phyloP scores from a whole-genome alignment of 2,329 filamentous ascomycete genomes.

The Cryphonectria naterciae region DNA sequence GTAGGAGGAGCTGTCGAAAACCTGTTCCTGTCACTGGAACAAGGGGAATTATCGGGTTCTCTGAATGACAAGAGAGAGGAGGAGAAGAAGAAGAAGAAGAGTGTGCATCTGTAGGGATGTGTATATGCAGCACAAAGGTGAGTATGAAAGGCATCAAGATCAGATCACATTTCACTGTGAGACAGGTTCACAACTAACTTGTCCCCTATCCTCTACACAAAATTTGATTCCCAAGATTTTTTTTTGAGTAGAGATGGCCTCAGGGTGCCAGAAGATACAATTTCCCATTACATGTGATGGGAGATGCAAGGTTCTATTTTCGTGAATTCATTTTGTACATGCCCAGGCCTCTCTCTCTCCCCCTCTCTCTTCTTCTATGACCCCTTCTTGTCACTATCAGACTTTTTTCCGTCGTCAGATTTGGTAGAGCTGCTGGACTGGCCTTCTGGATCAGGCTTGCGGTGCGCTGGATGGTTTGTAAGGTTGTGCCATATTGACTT shows the following conservation, averaged over 20 bases:
- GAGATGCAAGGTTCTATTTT: conserved; percentile 12
- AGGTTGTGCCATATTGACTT: conserved; percentile 93
- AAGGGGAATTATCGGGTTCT: no score
- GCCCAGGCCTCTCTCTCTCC: background rate
- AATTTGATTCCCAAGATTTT: background rate
- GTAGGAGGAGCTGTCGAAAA: no score
- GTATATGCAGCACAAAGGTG: background rate
- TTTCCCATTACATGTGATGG: background rate
- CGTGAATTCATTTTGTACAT: conserved; percentile 11
- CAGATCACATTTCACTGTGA: background rate
- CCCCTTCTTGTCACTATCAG: conserved; percentile 31
- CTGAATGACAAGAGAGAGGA: no score
- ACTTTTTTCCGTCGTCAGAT: conserved; percentile 27
- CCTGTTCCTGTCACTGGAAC: no score
- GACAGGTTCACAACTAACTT: background rate
- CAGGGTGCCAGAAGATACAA: background rate
- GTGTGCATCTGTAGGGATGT: no score
- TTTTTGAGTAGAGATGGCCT: conserved; percentile 15
- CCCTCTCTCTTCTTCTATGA: background rate
- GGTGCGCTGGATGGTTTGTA: conserved; percentile 72
- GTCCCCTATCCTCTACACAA: background rate
- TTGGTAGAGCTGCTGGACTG: conserved; percentile 16
- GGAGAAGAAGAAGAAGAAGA: no score
- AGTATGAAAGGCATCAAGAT: background rate
- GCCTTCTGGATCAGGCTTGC: conserved; percentile 40